Percentiles rank a stretch among this genome's conserved stretches.
phyloP scores from a whole-genome alignment of 2,329 filamentous ascomycete genomes.

The Ophiostoma triangulosporum region DNA sequence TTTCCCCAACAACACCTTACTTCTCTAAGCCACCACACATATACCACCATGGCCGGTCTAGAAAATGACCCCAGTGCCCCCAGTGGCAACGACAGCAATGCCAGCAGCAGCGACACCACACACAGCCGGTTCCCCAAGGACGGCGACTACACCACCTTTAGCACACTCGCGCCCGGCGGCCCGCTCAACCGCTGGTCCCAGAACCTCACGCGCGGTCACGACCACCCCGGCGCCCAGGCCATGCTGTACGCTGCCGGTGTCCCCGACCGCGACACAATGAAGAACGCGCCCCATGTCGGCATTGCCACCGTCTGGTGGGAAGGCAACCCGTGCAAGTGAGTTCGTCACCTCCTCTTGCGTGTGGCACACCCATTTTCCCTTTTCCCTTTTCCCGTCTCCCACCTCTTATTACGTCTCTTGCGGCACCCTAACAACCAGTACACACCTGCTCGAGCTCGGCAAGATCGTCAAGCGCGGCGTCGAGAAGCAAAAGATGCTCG shows the following conservation, averaged over 20 bases:
- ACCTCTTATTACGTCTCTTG: too few relatives aligned
- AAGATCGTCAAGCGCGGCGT: constrained; percentile 77
- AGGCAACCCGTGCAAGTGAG: constrained; percentile 88
- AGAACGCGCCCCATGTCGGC: constrained; percentile 79
- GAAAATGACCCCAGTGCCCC: background rate
- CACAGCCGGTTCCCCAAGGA: constrained; percentile 23
- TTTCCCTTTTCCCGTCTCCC: background rate
- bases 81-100: background rate
- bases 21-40: too few relatives aligned
- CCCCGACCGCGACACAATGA: constrained; percentile 71
- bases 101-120: background rate
- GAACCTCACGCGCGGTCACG: constrained; percentile 68
- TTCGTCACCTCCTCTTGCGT: too few relatives aligned
- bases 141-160: constrained; percentile 42
- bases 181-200: constrained; percentile 75
- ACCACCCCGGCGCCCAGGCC: constrained; percentile 85
- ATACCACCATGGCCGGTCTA: too few relatives aligned
- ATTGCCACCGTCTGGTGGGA: constrained; percentile 95
- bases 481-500: constrained; percentile 73
- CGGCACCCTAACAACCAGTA: background rate
- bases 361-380: too few relatives aligned
- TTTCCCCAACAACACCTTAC: too few relatives aligned
- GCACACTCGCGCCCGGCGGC: constrained; percentile 36
- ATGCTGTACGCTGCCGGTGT: constrained; percentile 94
- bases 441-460: constrained; percentile 63